A percentile compares a stretch with the other conserved stretches of the same genome.
Evolutionary conservation across 176 grass and related monocot genomes (phyloP).

Genomic region (Carex parvula): DNA sequence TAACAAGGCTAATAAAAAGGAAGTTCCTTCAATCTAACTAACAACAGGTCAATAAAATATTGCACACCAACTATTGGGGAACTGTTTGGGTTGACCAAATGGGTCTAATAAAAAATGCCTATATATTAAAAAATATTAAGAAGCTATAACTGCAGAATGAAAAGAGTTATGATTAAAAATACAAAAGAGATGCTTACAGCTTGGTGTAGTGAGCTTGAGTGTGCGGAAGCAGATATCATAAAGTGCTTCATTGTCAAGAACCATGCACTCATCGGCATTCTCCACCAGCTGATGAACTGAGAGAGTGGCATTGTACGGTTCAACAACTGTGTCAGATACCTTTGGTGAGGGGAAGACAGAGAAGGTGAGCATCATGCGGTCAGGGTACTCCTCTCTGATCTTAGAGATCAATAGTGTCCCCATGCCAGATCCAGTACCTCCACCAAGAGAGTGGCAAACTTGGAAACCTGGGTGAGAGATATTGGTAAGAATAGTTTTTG

Average conservation of each 20-base stretch:
- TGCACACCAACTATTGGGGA: background rate
- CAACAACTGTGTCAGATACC: constrained; percentile 72
- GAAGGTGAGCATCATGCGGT: constrained; percentile 76
- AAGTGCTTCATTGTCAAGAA: constrained; percentile 65
- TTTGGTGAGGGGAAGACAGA: constrained; percentile 65
- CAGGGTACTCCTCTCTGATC: constrained; percentile 77
- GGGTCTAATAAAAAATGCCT: too few relatives aligned
- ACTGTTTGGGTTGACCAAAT: too few relatives aligned
- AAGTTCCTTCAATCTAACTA: background rate
- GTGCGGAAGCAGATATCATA: constrained; percentile 74
- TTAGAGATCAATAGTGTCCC: constrained; percentile 74
- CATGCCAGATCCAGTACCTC: constrained; percentile 79
- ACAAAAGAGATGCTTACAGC: constrained; percentile 16
- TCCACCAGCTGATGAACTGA: constrained; percentile 74
- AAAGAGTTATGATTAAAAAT: background rate
- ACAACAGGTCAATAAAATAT: background rate
- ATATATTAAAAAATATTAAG: background rate
- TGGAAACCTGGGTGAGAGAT: constrained; percentile 63
- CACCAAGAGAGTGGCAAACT: constrained; percentile 77
- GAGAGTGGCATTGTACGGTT: constrained; percentile 71
- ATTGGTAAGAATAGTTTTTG: constrained; percentile 31
- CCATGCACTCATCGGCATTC: constrained; percentile 79
- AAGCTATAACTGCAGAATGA: background rate
- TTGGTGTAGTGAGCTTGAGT: constrained; percentile 28
- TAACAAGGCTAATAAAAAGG: background rate